phyloP scores from a whole-genome alignment of 495 filamentous ascomycete genomes.

The Parathielavia hyrcaniae region DNA sequence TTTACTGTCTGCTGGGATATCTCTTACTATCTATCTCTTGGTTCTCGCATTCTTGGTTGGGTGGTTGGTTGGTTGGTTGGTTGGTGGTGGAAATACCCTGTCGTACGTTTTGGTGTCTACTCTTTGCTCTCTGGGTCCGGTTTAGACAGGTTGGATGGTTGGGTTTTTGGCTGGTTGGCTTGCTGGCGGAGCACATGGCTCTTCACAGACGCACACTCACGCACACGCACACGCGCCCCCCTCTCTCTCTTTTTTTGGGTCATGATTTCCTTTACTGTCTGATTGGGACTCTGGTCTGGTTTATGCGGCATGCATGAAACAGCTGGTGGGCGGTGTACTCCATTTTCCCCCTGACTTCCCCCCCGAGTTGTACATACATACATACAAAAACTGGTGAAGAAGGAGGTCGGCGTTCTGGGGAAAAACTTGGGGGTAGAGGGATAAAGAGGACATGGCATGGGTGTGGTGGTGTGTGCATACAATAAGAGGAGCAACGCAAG shows the following conservation, averaged over 20 bases:
- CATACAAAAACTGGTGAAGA: not conserved
- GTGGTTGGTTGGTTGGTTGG: not conserved
- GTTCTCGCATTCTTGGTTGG: not conserved
- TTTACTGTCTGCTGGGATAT: not conserved
- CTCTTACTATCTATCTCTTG: constrained; percentile 5
- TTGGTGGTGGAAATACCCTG: constrained; percentile 6
- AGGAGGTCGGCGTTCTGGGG: not conserved
- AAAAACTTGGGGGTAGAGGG: no score
- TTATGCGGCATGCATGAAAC: constrained; percentile 7
- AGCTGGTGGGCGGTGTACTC: not conserved
- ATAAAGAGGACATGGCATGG: no score
- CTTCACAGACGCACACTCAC: not conserved
- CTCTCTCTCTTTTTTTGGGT: not conserved
- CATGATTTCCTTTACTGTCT: not conserved
- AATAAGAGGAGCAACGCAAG: no score
- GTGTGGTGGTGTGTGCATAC: no score
- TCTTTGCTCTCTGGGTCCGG: not conserved
- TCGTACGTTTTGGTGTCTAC: not conserved
- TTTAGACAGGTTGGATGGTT: constrained; percentile 3
- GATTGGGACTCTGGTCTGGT: not conserved
- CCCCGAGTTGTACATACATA: not conserved
- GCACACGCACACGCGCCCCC: not conserved
- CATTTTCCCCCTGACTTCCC: not conserved
- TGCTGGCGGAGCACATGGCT: not conserved
- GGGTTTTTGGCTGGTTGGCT: not conserved